Base-by-base conservation (phyloP, 2,329 filamentous ascomycete genomes). In the Verticillium alfalfae region DNA sequence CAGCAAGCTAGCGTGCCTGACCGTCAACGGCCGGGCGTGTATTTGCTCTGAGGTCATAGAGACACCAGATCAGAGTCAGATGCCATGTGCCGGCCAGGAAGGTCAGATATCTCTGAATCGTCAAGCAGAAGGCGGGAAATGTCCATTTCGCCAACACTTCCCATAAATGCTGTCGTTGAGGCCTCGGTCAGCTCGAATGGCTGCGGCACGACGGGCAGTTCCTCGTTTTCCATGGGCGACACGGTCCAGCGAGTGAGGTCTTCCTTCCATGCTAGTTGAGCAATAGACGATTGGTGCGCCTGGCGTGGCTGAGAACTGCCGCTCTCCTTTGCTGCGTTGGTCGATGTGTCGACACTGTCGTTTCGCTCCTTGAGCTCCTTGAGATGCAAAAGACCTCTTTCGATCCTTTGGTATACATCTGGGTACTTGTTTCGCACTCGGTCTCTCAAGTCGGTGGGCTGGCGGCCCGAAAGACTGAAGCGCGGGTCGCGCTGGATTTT, bases 381-480 rank as follows among this genome's bases (percentile, higher is more conserved):
- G 62, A 76, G 69, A 56, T 80, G 78, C 61, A 83, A 78, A 4
- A 76, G 74, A 37, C 81, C 80, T 71, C 85, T 85, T 67, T 86
- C 84, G 56, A 85, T 84, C 60, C 76, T 75, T 31, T 80, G 77
- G 66, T 85, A 88, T 37, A 84, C 81, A 15, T 81, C 80, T 3
- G 84, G 83, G 66, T 86, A 87, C 66, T 86, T 88, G 72, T 88
- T 89, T 54, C 86, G 81, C 37, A 88, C 79, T 26, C 86, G 79
- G 65, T 89, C 86, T 64, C 86, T 78, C 59, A 89, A 71, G 67
- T 89, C 86, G 0, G 86, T 89, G 1, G 86, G 85, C 65, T 87
- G 83, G 55, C 86, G 77, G 62, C 71, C 82, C 5, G 81, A 79
- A n/a, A 89, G 74, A 63, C 85, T 77, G 71, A 85, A 87, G 34